phyloP scores from a whole-genome alignment of 345 rosid species.

The Draba incana region DNA sequence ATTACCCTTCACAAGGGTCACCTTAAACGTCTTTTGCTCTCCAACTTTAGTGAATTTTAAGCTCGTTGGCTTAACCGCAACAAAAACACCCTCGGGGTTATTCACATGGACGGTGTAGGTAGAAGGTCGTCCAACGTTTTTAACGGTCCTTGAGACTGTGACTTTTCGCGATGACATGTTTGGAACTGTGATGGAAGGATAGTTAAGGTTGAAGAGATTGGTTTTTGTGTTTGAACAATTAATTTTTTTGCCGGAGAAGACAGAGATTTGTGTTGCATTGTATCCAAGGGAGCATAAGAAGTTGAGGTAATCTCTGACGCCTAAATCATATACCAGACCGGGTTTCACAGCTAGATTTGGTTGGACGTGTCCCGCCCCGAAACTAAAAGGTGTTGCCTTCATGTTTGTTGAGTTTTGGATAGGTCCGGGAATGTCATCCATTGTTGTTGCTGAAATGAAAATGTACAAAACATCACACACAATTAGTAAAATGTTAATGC shows the following conservation, averaged over 20 bases:
- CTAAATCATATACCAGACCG: slow-evolving; percentile 71
- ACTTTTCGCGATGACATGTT: slow-evolving; percentile 36
- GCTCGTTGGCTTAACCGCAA: slow-evolving; percentile 53
- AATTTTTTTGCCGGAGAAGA: slow-evolving; percentile 43
- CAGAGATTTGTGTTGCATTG: slow-evolving; percentile 51
- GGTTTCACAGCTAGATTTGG: slow-evolving; percentile 87
- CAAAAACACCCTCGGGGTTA: slow-evolving; percentile 54
- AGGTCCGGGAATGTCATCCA: slow-evolving; percentile 54
- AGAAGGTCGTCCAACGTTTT: slow-evolving; percentile 72
- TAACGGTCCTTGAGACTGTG: slow-evolving; percentile 55
- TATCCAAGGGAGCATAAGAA: slow-evolving; percentile 72
- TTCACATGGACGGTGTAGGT: slow-evolving; percentile 48
- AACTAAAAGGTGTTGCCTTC: slow-evolving; percentile 71
- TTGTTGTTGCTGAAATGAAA: slow-evolving; percentile 50
- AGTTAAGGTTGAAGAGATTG: slow-evolving; percentile 62
- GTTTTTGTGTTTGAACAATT: slow-evolving; percentile 49
- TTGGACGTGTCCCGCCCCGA: slow-evolving; percentile 79
- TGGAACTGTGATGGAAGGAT: slow-evolving; percentile 78
- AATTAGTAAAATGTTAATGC: not conserved
- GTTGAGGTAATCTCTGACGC: slow-evolving; percentile 59
- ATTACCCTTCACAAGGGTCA: slow-evolving; percentile 42
- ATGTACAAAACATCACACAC: not conserved
- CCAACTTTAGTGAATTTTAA: slow-evolving; percentile 57
- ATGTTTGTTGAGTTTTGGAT: slow-evolving; percentile 48
- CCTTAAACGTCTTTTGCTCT: slow-evolving; percentile 60